Evolutionary conservation across 2,329 filamentous ascomycete genomes (phyloP).

Genomic region (Hypomyces rosellus): DNA sequence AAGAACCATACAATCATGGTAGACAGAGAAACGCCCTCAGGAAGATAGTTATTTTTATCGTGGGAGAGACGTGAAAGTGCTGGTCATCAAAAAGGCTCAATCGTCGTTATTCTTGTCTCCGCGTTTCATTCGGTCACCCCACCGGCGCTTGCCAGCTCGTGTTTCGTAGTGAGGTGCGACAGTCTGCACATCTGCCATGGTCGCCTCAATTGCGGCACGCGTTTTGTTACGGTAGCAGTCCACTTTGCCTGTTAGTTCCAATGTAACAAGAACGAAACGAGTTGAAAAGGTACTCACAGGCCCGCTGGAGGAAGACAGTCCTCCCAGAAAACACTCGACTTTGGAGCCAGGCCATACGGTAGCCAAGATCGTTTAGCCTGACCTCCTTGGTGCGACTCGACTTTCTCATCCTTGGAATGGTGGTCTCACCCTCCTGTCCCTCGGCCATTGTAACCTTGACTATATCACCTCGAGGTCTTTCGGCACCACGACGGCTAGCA

Average conservation of each 20-base stretch:
- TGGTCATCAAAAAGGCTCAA: conserved; percentile 6
- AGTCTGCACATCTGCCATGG: conserved; percentile 66
- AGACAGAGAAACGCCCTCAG: no score
- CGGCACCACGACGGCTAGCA: conserved; percentile 29
- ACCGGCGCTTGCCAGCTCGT: conserved; percentile 74
- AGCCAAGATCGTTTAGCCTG: conserved; percentile 86
- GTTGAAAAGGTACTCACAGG: conserved; percentile 57
- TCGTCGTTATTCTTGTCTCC: conserved; percentile 26
- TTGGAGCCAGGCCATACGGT: conserved; percentile 95
- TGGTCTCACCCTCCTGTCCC: conserved; percentile 65
- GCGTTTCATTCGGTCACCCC: conserved; percentile 51
- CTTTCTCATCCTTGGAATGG: conserved; percentile 68
- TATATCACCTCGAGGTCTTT: conserved; percentile 32
- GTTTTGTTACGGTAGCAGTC: conserved; percentile 94
- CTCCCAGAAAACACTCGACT: conserved; percentile 83
- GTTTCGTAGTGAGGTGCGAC: conserved; percentile 85
- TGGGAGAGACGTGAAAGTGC: neutral
- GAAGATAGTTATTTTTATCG: no score
- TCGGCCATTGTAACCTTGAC: conserved; percentile 60
- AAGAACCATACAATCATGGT: no score
- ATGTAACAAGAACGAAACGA: no score
- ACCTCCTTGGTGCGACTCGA: conserved; percentile 72
- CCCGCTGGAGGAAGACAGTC: conserved; percentile 83
- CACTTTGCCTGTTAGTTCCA: conserved; percentile 45
- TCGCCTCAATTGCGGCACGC: conserved; percentile 69